Evolutionary conservation across 2,329 filamentous ascomycete genomes (phyloP).

Genomic region (Thermoascus crustaceus): DNA sequence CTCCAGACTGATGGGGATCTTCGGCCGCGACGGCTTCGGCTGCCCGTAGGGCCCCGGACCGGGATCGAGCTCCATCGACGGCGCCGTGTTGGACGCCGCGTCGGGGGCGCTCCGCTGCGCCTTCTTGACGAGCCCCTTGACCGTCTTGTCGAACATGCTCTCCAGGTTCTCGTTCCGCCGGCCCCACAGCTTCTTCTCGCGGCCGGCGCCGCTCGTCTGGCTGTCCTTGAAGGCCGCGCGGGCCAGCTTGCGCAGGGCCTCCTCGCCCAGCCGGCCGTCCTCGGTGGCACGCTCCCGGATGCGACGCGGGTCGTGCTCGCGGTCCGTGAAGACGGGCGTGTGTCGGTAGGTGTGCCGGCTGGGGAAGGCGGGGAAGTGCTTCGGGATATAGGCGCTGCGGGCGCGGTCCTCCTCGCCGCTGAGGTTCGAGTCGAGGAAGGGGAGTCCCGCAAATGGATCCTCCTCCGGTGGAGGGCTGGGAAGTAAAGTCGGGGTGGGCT

Average conservation of each 20-base stretch:
- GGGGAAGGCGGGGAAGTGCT: conserved; percentile 54
- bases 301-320: conserved; percentile 52
- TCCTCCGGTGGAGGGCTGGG: conserved; percentile 36
- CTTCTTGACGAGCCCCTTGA: conserved; percentile 42
- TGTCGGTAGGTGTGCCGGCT: conserved; percentile 57
- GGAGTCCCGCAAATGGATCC: conserved; percentile 23
- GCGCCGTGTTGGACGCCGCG: conserved; percentile 15
- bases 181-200: conserved; percentile 34
- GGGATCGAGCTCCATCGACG: conserved; percentile 24
- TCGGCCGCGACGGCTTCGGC: conserved; percentile 16
- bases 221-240: conserved; percentile 40
- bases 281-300: conserved; percentile 57
- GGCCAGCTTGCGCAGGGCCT: conserved; percentile 54
- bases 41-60: conserved; percentile 18
- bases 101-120: conserved; percentile 23
- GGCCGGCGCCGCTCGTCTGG: conserved; percentile 32
- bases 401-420: conserved; percentile 40
- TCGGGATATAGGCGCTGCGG: conserved; percentile 47
- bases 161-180: conserved; percentile 36
- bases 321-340: conserved; percentile 50
- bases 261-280: conserved; percentile 57
- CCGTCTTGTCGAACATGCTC: conserved; percentile 48
- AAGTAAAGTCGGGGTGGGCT: conserved; percentile 22
- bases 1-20: conserved; percentile 28
- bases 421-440: conserved; percentile 46